A percentile compares a stretch with the other conserved stretches of the same genome.
phyloP scores from a whole-genome alignment of 2,329 filamentous ascomycete species.

The Coleophoma eucalyptorum region DNA sequence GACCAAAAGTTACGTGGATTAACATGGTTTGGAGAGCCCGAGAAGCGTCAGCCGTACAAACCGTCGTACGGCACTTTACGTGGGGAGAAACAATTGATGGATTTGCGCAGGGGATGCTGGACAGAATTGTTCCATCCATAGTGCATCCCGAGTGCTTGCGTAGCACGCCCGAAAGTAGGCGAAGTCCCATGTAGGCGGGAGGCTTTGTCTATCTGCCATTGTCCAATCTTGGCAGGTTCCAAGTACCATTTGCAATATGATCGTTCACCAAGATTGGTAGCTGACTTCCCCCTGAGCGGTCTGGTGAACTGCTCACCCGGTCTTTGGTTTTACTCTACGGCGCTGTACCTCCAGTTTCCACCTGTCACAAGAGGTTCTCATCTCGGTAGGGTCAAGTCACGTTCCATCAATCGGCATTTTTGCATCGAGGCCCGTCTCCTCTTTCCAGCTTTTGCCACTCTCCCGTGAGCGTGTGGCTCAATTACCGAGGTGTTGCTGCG shows the following conservation, averaged over 20 bases:
- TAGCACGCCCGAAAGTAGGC: background rate
- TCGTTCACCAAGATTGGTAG: background rate
- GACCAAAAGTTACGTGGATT: background rate
- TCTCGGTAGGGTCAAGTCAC: background rate
- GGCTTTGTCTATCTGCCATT: background rate
- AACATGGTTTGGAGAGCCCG: background rate
- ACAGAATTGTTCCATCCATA: slow-evolving; percentile 1
- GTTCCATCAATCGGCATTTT: background rate
- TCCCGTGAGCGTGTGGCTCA: background rate
- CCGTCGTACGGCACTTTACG: background rate
- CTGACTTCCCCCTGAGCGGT: background rate
- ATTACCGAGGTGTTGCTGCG: background rate
- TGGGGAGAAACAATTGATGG: background rate
- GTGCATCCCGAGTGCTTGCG: background rate
- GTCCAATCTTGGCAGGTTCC: background rate
- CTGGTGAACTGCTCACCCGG: background rate
- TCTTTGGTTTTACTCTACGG: too few species aligned
- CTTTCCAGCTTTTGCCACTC: background rate
- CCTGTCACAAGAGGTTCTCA: background rate
- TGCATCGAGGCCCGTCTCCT: background rate
- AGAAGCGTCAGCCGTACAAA: background rate
- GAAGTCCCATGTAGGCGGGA: background rate
- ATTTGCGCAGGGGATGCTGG: background rate
- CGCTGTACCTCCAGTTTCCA: background rate
- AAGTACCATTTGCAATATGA: background rate